These are phyloP conservation scores for Boletus sp. DNA, from an alignment of 768 basidiomycete genomes.

Conservation along the genomic window DNA sequence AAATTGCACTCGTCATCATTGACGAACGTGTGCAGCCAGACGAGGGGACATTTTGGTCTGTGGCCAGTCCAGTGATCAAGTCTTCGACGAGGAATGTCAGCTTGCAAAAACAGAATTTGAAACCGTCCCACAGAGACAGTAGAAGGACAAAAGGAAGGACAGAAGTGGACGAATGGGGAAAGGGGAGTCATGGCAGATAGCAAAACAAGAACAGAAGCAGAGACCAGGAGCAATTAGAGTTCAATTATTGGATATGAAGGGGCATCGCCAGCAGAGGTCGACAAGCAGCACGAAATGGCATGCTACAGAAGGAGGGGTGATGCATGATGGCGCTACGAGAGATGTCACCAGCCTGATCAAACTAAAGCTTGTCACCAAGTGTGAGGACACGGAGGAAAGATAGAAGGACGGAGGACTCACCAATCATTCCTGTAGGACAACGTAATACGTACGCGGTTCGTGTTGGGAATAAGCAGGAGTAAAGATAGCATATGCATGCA, in stretches of 20 bases:
- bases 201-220: slow-evolving; percentile 1
- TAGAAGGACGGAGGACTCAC: slow-evolving; percentile 14
- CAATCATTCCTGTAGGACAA: slow-evolving; percentile 15
- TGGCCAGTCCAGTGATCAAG: background rate
- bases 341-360: slow-evolving; percentile 11
- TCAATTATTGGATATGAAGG: slow-evolving; percentile 28
- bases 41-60: background rate
- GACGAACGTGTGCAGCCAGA: background rate
- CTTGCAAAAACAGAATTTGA: slow-evolving; percentile 4
- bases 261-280: slow-evolving; percentile 7
- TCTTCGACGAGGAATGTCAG: background rate
- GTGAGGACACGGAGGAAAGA: slow-evolving; percentile 1
- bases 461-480: slow-evolving; percentile 17
- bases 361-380: slow-evolving; percentile 17
- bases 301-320: background rate
- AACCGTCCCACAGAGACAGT: slow-evolving; percentile 4
- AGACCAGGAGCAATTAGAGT: slow-evolving; percentile 15
- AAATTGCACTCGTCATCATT: slow-evolving; percentile 8
- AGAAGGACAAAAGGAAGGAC: background rate
- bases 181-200: background rate
- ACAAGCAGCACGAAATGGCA: slow-evolving; percentile 9
- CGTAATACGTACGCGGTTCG: slow-evolving; percentile 19
- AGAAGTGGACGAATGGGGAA: slow-evolving; percentile 8
- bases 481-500: slow-evolving; percentile 24
- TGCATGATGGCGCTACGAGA: background rate